These are phyloP conservation scores for Diaporthe sp. DNA, from an alignment of 2,329 filamentous ascomycete genomes.

Conservation along the genomic window DNA sequence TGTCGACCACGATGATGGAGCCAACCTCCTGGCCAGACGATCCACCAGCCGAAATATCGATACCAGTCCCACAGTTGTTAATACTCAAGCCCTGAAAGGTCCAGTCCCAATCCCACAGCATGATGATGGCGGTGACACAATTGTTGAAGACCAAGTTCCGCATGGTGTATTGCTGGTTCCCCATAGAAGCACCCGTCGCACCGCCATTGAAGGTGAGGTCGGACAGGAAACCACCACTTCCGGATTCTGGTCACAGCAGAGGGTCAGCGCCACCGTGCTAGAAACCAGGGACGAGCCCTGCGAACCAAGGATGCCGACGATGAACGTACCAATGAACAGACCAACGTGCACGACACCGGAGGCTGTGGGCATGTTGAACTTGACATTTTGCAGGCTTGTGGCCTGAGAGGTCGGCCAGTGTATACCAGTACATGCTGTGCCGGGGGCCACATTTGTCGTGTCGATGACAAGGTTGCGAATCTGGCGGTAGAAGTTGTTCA, in stretches of 20 bases:
- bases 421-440: conserved; percentile 66
- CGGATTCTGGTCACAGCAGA: conserved; percentile 40
- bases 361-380: conserved; percentile 65
- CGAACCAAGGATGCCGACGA: neutral
- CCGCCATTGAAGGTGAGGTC: conserved; percentile 76
- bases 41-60: conserved; percentile 70
- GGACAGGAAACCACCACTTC: conserved; percentile 52
- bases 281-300: too few relatives aligned
- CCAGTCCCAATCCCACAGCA: conserved; percentile 82
- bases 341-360: conserved; percentile 68
- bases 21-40: conserved; percentile 71
- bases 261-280: neutral
- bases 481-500: conserved; percentile 73
- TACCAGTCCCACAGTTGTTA: conserved; percentile 70
- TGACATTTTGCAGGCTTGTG: conserved; percentile 70
- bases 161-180: conserved; percentile 79
- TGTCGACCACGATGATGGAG: conserved; percentile 80
- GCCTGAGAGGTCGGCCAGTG: conserved; percentile 81
- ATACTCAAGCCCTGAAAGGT: conserved; percentile 74
- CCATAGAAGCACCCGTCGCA: conserved; percentile 72
- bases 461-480: conserved; percentile 72
- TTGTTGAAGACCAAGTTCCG: conserved; percentile 76
- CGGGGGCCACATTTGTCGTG: conserved; percentile 66
- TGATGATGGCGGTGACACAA: conserved; percentile 54
- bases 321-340: conserved; percentile 70